phyloP scores from a whole-genome alignment of 192 early-diverging fungal genomes.

The Linnemannia zychae region DNA sequence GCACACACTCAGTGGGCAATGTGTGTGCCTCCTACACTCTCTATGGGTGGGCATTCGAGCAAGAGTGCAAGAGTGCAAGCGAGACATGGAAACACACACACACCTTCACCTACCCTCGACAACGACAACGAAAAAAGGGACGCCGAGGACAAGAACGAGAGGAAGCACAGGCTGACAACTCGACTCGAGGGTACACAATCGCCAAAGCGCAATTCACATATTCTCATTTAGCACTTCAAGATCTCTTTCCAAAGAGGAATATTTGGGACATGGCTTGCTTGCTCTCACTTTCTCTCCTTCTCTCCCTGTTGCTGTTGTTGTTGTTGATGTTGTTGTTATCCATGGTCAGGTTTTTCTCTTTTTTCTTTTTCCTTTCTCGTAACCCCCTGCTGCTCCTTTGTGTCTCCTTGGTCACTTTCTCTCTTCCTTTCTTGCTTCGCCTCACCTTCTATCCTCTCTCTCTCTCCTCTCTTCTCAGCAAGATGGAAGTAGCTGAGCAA shows the following conservation, averaged over 20 bases:
- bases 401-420: slow-evolving; percentile 1
- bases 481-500: no score
- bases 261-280: no score
- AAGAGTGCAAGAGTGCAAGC: background rate
- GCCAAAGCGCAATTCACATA: background rate
- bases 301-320: no score
- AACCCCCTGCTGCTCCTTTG: background rate
- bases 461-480: no score
- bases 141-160: slow-evolving; percentile 1
- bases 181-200: background rate
- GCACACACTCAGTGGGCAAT: no score
- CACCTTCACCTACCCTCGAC: background rate
- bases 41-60: no score
- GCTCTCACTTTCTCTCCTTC: no score
- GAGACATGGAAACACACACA: background rate
- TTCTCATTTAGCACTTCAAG: no score
- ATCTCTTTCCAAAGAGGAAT: background rate
- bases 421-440: background rate
- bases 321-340: background rate
- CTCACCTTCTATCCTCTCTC: no score
- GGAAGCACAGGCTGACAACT: background rate
- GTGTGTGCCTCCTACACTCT: no score
- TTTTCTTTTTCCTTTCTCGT: background rate
- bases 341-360: background rate
- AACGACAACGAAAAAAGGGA: background rate